Conservation (phyloP, 2,329 filamentous ascomycete species). For the Escovopsis sp. region DNA sequence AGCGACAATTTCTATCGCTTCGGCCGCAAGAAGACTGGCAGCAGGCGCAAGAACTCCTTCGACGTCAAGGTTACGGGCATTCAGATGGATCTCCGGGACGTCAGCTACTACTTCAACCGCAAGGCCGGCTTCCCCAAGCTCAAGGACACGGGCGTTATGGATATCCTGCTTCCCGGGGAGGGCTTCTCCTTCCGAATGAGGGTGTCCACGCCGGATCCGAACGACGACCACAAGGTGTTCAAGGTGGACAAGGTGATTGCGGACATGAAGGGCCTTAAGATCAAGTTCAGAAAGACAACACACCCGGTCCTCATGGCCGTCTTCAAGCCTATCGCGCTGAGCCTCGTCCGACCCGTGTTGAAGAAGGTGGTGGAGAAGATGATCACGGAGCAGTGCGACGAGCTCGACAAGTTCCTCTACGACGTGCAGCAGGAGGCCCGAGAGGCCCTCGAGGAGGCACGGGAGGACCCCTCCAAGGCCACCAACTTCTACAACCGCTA, state of each 20-base stretch:
- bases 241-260: slow-evolving; percentile 84
- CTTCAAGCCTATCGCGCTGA: slow-evolving; percentile 77
- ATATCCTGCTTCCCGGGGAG: slow-evolving; percentile 72
- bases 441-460: slow-evolving; percentile 44
- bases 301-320: slow-evolving; percentile 82
- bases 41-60: slow-evolving; percentile 64
- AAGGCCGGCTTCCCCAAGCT: slow-evolving; percentile 86
- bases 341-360: slow-evolving; percentile 66
- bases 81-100: slow-evolving; percentile 81
- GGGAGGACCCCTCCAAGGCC: slow-evolving; percentile 49
- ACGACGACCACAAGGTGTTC: slow-evolving; percentile 72
- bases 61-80: slow-evolving; percentile 79
- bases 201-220: slow-evolving; percentile 63
- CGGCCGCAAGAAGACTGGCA: slow-evolving; percentile 76
- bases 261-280: slow-evolving; percentile 62
- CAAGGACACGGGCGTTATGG: slow-evolving; percentile 75
- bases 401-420: slow-evolving; percentile 58
- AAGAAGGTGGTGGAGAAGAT: slow-evolving; percentile 81
- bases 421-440: slow-evolving; percentile 74
- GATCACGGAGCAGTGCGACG: slow-evolving; percentile 67
- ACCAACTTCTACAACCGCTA: slow-evolving; percentile 83
- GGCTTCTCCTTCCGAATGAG: slow-evolving; percentile 89
- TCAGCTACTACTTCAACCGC: slow-evolving; percentile 88
- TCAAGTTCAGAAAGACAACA: slow-evolving; percentile 88
- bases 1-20: slow-evolving; percentile 92